Evolutionary conservation across 345 rosid genomes (phyloP).

Genomic region (Rhizophora mangle): DNA sequence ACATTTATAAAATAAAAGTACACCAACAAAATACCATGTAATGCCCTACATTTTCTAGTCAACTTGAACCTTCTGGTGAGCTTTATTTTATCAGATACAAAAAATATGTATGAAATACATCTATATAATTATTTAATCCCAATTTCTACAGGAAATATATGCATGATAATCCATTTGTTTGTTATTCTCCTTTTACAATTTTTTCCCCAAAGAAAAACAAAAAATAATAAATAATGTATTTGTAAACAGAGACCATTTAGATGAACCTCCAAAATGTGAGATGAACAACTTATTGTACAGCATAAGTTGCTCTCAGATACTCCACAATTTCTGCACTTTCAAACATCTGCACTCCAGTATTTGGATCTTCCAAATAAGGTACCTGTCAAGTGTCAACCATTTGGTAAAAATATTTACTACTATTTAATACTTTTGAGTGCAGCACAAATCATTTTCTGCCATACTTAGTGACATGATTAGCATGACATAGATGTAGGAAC

Average conservation of each 20-base stretch:
- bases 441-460: background rate
- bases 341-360: slow-evolving; percentile 85
- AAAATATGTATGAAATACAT: background rate
- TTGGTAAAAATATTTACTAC: no score
- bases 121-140: background rate
- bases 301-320: slow-evolving; percentile 76
- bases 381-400: slow-evolving; percentile 42
- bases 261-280: slow-evolving; percentile 5
- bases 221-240: slow-evolving; percentile 1
- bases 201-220: background rate
- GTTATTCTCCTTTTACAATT: no score
- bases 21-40: no score
- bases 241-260: background rate
- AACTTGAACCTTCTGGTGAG: no score
- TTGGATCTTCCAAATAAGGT: slow-evolving; percentile 86
- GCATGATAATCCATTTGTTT: no score
- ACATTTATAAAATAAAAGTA: no score
- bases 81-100: background rate
- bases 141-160: no score
- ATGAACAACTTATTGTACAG: slow-evolving; percentile 28
- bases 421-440: no score
- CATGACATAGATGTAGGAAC: background rate
- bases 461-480: background rate
- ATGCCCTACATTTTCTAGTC: no score
- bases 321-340: slow-evolving; percentile 92